Evolutionary conservation across 2,329 filamentous ascomycete genomes (phyloP), one percentile per base, ranked within the genome.

Genomic region (Lasiodiplodia theobromae): DNA sequence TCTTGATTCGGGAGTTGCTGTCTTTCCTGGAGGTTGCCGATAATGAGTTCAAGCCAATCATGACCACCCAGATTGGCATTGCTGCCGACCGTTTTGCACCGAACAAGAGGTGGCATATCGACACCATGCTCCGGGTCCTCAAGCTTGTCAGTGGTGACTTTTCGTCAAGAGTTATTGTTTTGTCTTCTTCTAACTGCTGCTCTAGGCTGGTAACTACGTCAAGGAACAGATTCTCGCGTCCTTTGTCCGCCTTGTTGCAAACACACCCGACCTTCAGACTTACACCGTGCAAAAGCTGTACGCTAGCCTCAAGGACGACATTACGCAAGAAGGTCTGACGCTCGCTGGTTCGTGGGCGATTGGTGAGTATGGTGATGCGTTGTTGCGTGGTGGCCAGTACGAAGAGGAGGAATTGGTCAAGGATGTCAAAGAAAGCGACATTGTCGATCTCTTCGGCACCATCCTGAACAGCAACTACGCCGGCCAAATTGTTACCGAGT

Each of bases 171-270:
- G 49, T 23, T 2, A 2, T 28, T 11, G 37, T 6, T n/a, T 23
- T n/a, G 16, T 12, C 4, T 64, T 8, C 21, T 25, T 67, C 73
- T 77, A 68, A 69, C 69, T 31, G 56, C 34, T 53, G 12, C 8
- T 54, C 40, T 60, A 82, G 79, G 96, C 96, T 65, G 96, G 96
- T 57, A 97, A 96, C 81, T 97, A 96, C 76, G 94, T 99, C 73
- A 98, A 97, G 80, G 96, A 99, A 79, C 96, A 96, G 74, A 99
- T 99, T 70, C 82, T 99, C 69, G 97, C 96, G 0, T 98, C 96
- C 0, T 98, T 99, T 77, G 92, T 99, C 70, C 92, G 96, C 60
- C 88, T 99, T 2, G 95, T 99, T 71, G 96, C 96, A 16, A 98
- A 95, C 0, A 97, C 94, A 0, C 91, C 94, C 0, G 96, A 99